Evolutionary conservation across 2,329 filamentous ascomycete species (phyloP).

Genomic region (Bipolaris cookei): DNA sequence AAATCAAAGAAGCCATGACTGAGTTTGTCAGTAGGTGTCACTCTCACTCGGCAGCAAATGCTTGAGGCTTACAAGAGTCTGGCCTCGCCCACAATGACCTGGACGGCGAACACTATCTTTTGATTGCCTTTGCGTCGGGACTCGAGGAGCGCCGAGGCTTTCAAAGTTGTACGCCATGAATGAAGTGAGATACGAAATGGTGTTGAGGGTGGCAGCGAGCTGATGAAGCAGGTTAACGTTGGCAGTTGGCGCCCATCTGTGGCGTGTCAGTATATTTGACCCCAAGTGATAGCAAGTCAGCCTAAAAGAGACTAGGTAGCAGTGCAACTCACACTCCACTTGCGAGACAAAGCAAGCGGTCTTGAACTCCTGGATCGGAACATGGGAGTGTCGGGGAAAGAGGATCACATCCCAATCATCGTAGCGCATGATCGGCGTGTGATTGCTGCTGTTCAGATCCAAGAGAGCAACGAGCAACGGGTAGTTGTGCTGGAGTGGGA

Average conservation of each 20-base stretch:
- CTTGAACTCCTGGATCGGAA: slow-evolving; percentile 82
- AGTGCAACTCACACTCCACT: slow-evolving; percentile 47
- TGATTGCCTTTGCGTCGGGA: slow-evolving; percentile 30
- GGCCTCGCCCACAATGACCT: slow-evolving; percentile 39
- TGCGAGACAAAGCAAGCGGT: slow-evolving; percentile 73
- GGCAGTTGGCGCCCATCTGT: slow-evolving; percentile 40
- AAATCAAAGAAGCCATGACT: slow-evolving; percentile 41
- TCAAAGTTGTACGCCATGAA: slow-evolving; percentile 38
- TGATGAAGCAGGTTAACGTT: slow-evolving; percentile 42
- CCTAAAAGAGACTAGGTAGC: not conserved
- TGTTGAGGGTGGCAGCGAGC: slow-evolving; percentile 31
- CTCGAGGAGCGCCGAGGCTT: slow-evolving; percentile 37
- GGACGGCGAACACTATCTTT: slow-evolving; percentile 36
- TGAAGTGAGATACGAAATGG: slow-evolving; percentile 48
- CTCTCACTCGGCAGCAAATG: not conserved
- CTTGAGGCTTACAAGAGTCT: slow-evolving; percentile 38
- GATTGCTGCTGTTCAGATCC: slow-evolving; percentile 22
- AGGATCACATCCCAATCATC: slow-evolving; percentile 86
- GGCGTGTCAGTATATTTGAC: slow-evolving; percentile 1
- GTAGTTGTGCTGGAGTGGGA: slow-evolving; percentile 9
- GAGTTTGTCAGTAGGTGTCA: slow-evolving; percentile 33
- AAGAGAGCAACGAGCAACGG: slow-evolving; percentile 28
- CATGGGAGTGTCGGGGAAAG: slow-evolving; percentile 69
- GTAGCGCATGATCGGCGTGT: slow-evolving; percentile 71
- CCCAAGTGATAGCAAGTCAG: not conserved